Base-by-base conservation (phyloP, 495 filamentous ascomycete species). In the Extremus antarcticus region DNA sequence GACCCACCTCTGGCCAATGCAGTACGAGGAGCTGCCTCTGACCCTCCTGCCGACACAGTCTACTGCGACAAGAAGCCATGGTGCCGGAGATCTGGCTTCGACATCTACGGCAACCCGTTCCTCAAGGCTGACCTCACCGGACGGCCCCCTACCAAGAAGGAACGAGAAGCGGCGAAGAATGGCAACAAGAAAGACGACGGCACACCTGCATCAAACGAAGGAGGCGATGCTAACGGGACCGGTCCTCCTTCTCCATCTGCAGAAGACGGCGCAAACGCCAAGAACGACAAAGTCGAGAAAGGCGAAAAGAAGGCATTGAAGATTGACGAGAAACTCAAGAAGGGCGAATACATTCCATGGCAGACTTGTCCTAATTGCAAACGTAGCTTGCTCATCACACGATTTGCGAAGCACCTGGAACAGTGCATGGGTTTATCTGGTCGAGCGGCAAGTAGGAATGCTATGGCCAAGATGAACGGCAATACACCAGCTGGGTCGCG, bases 101-200 rank as follows among this genome's bases (percentile, higher is more conserved):
- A 94, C 64, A 85, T 91, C 41, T 88, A 92, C 65, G 87, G 86
- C 49, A 88, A 89, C 63, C 82, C 82, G 10, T 92, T 82, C 64
- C 75, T 77, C 0, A 73, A 71, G n/a, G 73, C 72, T 65, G 77
- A 77, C 64, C 64, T 73, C n/a, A 78, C 78, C 4, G 71, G 71
- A 64, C 76, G 75, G 63, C 65, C 73, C n/a, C 78, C 78, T 54
- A 74, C 71, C 16, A 79, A 79, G 64, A 80, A 80, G 63, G 67
- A 72, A 57, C 54, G 63, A 1, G 67, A 72, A 58, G 59, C 66
- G 21, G 51, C 63, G 4, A 64, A 65, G 51, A 60, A 49, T 1
- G 38, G 32, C 38, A 54, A 65, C 58, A 62, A 65, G 54, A 65
- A 63, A 45, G 61, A 60, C 32, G 54, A 61, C 65, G 67, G 23